Evolutionary conservation across 768 basidiomycete species (phyloP), one percentile per base, ranked within the genome.

Genomic region (Fibroporia radiculosa): DNA sequence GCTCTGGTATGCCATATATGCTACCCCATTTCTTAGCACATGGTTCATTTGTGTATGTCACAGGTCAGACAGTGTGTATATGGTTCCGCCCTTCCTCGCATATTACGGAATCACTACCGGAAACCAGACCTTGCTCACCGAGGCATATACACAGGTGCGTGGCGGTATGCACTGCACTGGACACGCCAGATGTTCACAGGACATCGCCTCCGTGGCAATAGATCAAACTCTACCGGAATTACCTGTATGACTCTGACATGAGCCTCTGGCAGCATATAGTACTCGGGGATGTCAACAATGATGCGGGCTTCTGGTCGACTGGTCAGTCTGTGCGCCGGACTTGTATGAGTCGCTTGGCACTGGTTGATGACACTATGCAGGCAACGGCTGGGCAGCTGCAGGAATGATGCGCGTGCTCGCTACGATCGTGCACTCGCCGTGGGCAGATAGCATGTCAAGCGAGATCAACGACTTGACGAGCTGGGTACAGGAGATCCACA

Each of bases 351-450:
- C n/a, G n/a, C n/a, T n/a, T n/a, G n/a, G n/a, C n/a, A n/a, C n/a
- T n/a, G n/a, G n/a, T n/a, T n/a, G n/a, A 25, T 26, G 25, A 25
- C 25, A 40, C 14, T 32, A 24, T 12, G 22, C 39, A 84, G 90
- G 90, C 0, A 92, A 93, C 45, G 91, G 69, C 2, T 95, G 92
- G 92, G 92, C 85, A 0, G 87, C 88, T 0, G 84, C 80, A 14
- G 91, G 92, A 1, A 91, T 91, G 74, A 67, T 88, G 8, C 80
- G 91, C 5, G 91, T 93, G 2, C 68, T 85, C 1, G 80, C 75
- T 2, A 91, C 87, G 1, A 81, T 91, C 46, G 68, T 75, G 51
- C 65, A 75, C 25, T 85, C 85, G 0, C 63, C 71, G 39, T 87
- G 68, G 48, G 66, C 72, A 1, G 65, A 65, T 24, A 56, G 62